Percentiles rank a stretch among this genome's conserved stretches.
Evolutionary conservation across 2,329 filamentous ascomycete genomes (phyloP).

Genomic region (Claviceps purpurea): DNA sequence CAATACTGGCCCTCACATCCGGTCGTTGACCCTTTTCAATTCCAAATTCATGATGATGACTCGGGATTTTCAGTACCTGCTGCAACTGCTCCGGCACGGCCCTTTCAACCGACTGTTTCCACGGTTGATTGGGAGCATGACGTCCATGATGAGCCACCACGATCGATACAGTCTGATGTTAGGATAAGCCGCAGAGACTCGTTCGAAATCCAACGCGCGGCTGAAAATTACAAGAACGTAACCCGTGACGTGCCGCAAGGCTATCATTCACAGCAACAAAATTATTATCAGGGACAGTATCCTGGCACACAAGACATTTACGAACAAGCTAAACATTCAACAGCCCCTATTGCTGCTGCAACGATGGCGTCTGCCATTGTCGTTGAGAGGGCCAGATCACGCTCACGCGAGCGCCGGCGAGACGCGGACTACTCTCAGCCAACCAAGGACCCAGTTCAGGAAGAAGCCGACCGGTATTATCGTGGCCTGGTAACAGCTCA

Average conservation of each 20-base stretch:
- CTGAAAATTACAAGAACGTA: conserved; percentile 16
- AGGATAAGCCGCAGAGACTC: conserved; percentile 37
- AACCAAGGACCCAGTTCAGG: conserved; percentile 34
- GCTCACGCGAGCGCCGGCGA: conserved; percentile 19
- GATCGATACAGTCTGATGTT: conserved; percentile 14
- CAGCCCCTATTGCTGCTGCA: conserved; percentile 33
- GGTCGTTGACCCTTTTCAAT: conserved; percentile 43
- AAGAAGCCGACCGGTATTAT: conserved; percentile 44
- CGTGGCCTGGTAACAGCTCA: conserved; percentile 40
- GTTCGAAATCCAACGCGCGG: conserved; percentile 29
- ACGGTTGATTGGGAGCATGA: conserved; percentile 41
- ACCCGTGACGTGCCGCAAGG: conserved; percentile 8
- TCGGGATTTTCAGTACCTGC: background rate
- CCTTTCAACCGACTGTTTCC: conserved; percentile 36
- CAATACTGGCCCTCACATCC: conserved; percentile 3
- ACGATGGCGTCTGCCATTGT: conserved; percentile 34
- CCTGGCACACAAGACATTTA: conserved; percentile 30
- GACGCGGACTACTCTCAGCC: conserved; percentile 16
- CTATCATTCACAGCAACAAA: conserved; percentile 12
- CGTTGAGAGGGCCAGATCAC: conserved; percentile 25
- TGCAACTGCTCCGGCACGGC: conserved; percentile 15
- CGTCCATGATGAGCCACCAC: conserved; percentile 26
- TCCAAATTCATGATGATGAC: conserved; percentile 39
- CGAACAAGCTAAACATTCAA: conserved; percentile 33
- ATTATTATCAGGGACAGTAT: conserved; percentile 25